phyloP scores from a whole-genome alignment of 305 asterid genomes.

The Fraxinus xanthoxyloides region DNA sequence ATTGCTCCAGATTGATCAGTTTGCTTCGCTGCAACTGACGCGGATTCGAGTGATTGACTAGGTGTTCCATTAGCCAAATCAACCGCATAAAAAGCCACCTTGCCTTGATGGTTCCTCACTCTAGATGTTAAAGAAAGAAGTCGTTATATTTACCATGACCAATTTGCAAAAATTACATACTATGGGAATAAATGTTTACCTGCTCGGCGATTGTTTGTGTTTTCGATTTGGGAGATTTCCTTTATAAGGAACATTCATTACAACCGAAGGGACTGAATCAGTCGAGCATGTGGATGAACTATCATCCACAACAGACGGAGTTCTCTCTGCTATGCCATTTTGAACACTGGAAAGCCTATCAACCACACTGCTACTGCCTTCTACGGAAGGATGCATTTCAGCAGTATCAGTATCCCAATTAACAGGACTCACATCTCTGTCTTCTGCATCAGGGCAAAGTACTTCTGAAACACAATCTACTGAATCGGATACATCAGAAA shows the following conservation, averaged over 20 bases:
- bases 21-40: slow-evolving; percentile 28
- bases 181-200: slow-evolving; percentile 38
- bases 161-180: background rate
- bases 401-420: slow-evolving; percentile 68
- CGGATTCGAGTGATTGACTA: slow-evolving; percentile 38
- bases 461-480: slow-evolving; percentile 57
- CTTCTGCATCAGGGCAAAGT: slow-evolving; percentile 59
- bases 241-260: slow-evolving; percentile 39
- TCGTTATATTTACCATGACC: slow-evolving; percentile 15
- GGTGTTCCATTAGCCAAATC: slow-evolving; percentile 52
- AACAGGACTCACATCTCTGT: slow-evolving; percentile 52
- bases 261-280: slow-evolving; percentile 66
- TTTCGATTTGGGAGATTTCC: slow-evolving; percentile 41
- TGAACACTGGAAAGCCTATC: slow-evolving; percentile 37
- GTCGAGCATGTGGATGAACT: slow-evolving; percentile 86
- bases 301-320: slow-evolving; percentile 60
- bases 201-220: slow-evolving; percentile 55
- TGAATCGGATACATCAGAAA: slow-evolving; percentile 77
- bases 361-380: slow-evolving; percentile 47
- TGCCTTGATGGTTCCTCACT: slow-evolving; percentile 49
- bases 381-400: slow-evolving; percentile 56
- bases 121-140: slow-evolving; percentile 28
- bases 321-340: slow-evolving; percentile 53
- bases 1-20: slow-evolving; percentile 32
- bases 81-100: slow-evolving; percentile 33